phyloP scores from a whole-genome alignment of 805 yeast species.

The Candida stauntonica region DNA sequence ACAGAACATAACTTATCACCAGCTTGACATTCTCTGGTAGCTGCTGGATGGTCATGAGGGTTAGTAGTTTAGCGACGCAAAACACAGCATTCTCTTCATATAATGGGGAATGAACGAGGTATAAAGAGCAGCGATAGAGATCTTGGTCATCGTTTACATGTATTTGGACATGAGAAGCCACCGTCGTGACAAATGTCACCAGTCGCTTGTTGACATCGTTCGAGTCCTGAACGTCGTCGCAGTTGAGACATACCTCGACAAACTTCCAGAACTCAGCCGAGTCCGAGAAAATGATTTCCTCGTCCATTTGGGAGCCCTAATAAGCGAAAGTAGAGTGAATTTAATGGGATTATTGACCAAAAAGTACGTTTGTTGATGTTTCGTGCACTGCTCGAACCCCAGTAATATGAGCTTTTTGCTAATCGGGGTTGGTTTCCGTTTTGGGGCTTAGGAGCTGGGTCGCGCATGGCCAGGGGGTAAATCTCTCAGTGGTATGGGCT shows the following conservation, averaged over 20 bases:
- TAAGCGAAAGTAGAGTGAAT: too few relatives aligned
- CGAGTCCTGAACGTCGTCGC: conserved; percentile 9
- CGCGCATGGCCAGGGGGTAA: too few relatives aligned
- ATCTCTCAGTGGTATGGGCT: too few relatives aligned
- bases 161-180: conserved; percentile 24
- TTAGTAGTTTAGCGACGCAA: conserved; percentile 46
- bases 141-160: conserved; percentile 28
- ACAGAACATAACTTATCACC: conserved; percentile 38
- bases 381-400: too few relatives aligned
- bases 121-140: conserved; percentile 33
- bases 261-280: conserved; percentile 21
- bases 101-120: conserved; percentile 29
- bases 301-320: too few relatives aligned
- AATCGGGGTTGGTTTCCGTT: too few relatives aligned
- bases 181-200: conserved; percentile 21
- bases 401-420: too few relatives aligned
- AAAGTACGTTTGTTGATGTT: too few relatives aligned
- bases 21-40: conserved; percentile 35
- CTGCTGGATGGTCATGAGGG: conserved; percentile 36
- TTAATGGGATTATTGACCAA: too few relatives aligned
- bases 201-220: conserved; percentile 19
- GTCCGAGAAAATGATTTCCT: conserved; percentile 19
- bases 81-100: conserved; percentile 38
- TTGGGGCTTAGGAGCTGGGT: too few relatives aligned
- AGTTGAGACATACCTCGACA: conserved; percentile 13